A percentile compares a stretch with the other conserved stretches of the same genome.
phyloP scores from a whole-genome alignment of 2,329 filamentous ascomycete species.

The Lachnellula willkommii region DNA sequence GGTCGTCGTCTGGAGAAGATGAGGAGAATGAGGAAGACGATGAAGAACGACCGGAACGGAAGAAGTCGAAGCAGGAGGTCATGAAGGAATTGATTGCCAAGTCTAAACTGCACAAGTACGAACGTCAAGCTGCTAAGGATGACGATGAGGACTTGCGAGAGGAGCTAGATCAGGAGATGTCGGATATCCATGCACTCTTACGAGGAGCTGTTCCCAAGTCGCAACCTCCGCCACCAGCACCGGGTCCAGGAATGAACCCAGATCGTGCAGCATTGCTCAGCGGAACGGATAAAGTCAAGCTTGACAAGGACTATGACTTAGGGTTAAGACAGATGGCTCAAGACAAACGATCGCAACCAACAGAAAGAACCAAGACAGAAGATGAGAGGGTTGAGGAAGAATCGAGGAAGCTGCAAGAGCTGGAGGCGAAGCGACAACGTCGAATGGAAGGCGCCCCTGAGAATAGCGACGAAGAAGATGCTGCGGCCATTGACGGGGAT shows the following conservation, averaged over 20 bases:
- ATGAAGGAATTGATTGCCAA: slow-evolving; percentile 98
- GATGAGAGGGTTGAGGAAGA: slow-evolving; percentile 79
- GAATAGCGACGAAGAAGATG: slow-evolving; percentile 59
- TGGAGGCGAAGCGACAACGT: slow-evolving; percentile 76
- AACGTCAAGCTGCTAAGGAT: slow-evolving; percentile 86
- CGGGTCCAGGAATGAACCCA: slow-evolving; percentile 51
- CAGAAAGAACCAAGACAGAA: slow-evolving; percentile 83
- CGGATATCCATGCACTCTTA: slow-evolving; percentile 69
- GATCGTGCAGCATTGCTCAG: slow-evolving; percentile 57
- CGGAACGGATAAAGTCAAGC: slow-evolving; percentile 57
- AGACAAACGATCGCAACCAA: slow-evolving; percentile 79
- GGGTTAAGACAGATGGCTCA: slow-evolving; percentile 75
- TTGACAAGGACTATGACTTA: slow-evolving; percentile 84
- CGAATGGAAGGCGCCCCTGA: slow-evolving; percentile 83
- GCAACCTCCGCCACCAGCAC: slow-evolving; percentile 34
- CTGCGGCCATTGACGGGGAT: slow-evolving; percentile 32
- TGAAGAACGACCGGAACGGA: slow-evolving; percentile 65
- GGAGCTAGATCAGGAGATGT: slow-evolving; percentile 78
- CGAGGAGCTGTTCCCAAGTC: slow-evolving; percentile 48
- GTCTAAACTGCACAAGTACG: slow-evolving; percentile 91
- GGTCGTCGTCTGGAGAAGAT: slow-evolving; percentile 44
- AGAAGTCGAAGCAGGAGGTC: slow-evolving; percentile 93
- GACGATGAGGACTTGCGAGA: slow-evolving; percentile 84
- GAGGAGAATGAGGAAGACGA: slow-evolving; percentile 46
- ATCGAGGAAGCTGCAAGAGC: slow-evolving; percentile 66